Evolutionary conservation across 2,329 filamentous ascomycete species (phyloP).

Genomic region (Sclerotinia subarctica): DNA sequence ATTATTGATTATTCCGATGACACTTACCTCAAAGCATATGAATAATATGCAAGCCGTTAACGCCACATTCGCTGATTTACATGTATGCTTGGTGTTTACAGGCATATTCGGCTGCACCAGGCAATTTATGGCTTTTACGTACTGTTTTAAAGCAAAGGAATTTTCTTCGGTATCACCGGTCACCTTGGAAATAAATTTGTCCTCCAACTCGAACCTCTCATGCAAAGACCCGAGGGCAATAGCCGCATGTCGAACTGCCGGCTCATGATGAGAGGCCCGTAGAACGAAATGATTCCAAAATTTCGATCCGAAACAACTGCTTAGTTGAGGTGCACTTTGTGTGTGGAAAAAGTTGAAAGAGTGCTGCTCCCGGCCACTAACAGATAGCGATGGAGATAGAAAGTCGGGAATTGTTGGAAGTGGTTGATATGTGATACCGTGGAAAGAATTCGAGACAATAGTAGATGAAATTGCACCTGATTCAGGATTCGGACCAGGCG

Average conservation of each 20-base stretch:
- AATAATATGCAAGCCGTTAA: slow-evolving; percentile 28
- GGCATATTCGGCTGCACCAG: slow-evolving; percentile 27
- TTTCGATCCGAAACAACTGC: slow-evolving; percentile 60
- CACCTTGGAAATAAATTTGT: background rate
- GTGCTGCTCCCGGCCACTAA: slow-evolving; percentile 18
- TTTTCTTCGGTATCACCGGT: slow-evolving; percentile 11
- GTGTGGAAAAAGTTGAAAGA: slow-evolving; percentile 60
- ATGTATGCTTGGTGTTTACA: slow-evolving; percentile 13
- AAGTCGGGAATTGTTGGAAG: background rate
- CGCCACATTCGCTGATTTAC: slow-evolving; percentile 23
- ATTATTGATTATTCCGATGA: too few species aligned
- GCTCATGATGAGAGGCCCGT: slow-evolving; percentile 53
- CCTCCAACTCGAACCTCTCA: slow-evolving; percentile 22
- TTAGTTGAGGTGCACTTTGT: slow-evolving; percentile 57
- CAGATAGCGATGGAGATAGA: slow-evolving; percentile 6
- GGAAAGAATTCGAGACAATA: background rate
- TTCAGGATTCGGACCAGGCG: background rate
- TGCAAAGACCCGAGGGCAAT: slow-evolving; percentile 29
- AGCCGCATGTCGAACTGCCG: slow-evolving; percentile 27
- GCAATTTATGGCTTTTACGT: slow-evolving; percentile 24
- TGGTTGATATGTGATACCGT: background rate
- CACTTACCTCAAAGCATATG: slow-evolving; percentile 29
- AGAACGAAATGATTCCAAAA: slow-evolving; percentile 62
- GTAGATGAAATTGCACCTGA: background rate
- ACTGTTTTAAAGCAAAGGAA: slow-evolving; percentile 26